Base-by-base conservation (phyloP, 371 early-diverging fungal genomes). In the Mortierella sp. region DNA sequence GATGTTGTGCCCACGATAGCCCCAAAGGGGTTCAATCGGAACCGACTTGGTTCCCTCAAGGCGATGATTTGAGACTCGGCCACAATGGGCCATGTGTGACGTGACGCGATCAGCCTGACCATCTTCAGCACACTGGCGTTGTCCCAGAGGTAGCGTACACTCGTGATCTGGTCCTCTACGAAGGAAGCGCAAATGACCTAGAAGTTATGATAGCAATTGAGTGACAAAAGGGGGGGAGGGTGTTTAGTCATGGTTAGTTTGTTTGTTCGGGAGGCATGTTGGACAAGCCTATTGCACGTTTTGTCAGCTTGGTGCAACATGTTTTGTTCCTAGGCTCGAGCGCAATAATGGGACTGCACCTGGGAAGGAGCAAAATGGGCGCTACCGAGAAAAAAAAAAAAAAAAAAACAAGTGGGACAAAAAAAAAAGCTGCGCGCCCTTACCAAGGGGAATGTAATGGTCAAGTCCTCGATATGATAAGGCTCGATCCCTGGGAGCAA, bases 11-110 rank as follows among this genome's bases (percentile, higher is more conserved):
- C n/a, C n/a, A n/a, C n/a, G n/a, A n/a, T n/a, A n/a, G n/a, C n/a
- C n/a, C 74, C 74, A 54, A 52, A 74, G 31, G 74, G 74, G 48
- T 74, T 74, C 52, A 74, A 48, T 0, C 74, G 68, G 74, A 74
- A 74, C 10, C 74, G 64, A 4, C 60, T 38, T 14, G 74, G 74
- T 38, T 34, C 48, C 24, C 74, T 64, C 14, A 74, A 61, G 18
- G 61, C 74, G 23, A 68, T 69, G 21, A 74, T 48, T 58, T 74
- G 74, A 31, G 69, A 34, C 45, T 74, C 74, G 0, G 74, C 65
- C 9, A 74, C 74, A 46, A 74, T 74, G 38, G 74, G 74, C 74
- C 74, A 74, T 0, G 74, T 68, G 34, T 74, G 68, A n/a, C 74
- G 64, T 7, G 64, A 64, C 12, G 69, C 76, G 41, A 74, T 68